Conservation (phyloP, 2,329 filamentous ascomycete genomes). For the Scortechinia acanthostroma region DNA sequence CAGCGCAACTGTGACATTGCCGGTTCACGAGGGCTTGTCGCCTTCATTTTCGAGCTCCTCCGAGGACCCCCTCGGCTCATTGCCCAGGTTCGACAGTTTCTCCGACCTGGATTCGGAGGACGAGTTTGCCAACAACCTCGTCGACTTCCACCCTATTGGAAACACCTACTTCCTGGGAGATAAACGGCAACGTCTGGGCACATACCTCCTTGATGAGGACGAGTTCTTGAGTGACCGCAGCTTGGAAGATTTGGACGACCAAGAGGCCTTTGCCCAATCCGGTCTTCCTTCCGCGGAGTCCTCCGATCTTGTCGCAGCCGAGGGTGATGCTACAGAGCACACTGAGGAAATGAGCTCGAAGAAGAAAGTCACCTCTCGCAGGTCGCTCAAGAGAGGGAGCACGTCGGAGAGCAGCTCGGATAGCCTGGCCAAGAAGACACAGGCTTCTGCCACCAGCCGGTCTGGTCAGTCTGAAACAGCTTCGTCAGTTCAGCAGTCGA, state of each 20-base stretch:
- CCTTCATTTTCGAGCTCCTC: background rate
- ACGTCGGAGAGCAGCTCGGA: background rate
- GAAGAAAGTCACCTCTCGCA: constrained; percentile 14
- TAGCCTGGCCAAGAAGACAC: constrained; percentile 12
- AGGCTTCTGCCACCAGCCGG: constrained; percentile 24
- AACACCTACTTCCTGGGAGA: constrained; percentile 55
- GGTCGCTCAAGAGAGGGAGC: background rate
- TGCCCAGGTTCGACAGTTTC: constrained; percentile 41
- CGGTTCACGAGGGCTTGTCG: background rate
- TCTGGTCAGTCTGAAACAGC: constrained; percentile 22
- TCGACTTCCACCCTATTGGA: background rate
- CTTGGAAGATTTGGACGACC: constrained; percentile 54
- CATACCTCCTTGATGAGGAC: constrained; percentile 44
- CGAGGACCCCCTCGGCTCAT: constrained; percentile 8
- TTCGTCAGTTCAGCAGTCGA: constrained; percentile 25
- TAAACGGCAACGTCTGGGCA: constrained; percentile 48
- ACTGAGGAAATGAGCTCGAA: constrained; percentile 3
- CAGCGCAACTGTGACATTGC: background rate
- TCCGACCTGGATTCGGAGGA: constrained; percentile 88
- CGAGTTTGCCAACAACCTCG: constrained; percentile 45
- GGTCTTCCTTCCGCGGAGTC: constrained; percentile 36
- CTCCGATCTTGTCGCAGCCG: constrained; percentile 14
- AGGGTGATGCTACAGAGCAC: background rate
- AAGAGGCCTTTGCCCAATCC: constrained; percentile 31
- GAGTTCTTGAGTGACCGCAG: constrained; percentile 52